These are phyloP conservation scores for Rhynchospora tenuis DNA, from an alignment of 176 grass and related monocot species.

Conservation along the genomic window DNA sequence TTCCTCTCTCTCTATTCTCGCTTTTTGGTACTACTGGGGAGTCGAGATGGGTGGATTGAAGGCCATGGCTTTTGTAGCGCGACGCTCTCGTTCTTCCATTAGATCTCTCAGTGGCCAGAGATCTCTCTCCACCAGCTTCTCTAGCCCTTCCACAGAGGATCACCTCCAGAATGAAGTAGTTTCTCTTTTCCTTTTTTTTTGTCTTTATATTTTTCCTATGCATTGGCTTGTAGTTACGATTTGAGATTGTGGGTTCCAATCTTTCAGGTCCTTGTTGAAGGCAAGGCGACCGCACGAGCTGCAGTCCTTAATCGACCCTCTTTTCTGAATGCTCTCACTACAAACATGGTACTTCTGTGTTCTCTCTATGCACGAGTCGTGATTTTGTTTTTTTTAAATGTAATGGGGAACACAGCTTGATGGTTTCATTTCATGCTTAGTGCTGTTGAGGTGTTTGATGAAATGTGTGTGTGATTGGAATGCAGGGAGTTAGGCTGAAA, in stretches of 20 bases:
- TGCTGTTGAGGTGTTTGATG: constrained; percentile 25
- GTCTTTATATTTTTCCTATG: not conserved
- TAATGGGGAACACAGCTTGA: not conserved
- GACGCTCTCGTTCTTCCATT: constrained; percentile 13
- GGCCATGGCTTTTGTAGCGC: not conserved
- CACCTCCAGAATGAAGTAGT: constrained; percentile 45
- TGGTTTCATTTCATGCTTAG: not conserved
- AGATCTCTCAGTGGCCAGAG: constrained; percentile 11
- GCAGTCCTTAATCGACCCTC: constrained; percentile 73
- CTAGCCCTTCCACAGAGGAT: constrained; percentile 18
- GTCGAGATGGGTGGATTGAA: constrained; percentile 14
- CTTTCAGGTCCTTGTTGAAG: constrained; percentile 74
- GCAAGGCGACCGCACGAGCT: constrained; percentile 59
- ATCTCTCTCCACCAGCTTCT: not conserved
- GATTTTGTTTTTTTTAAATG: not conserved
- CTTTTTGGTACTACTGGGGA: not conserved
- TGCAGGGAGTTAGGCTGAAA: constrained; percentile 61
- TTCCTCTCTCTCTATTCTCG: not conserved
- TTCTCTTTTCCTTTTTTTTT: not conserved
- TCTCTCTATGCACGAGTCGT: not conserved
- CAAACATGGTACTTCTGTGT: constrained; percentile 49
- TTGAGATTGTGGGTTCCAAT: not conserved
- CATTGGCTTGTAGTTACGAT: not conserved
- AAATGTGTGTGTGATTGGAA: constrained; percentile 25
- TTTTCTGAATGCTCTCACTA: constrained; percentile 63